Evolutionary conservation across 2,329 filamentous ascomycete genomes (phyloP), one percentile per base, ranked within the genome.

Genomic region (Sporothrix sp.): DNA sequence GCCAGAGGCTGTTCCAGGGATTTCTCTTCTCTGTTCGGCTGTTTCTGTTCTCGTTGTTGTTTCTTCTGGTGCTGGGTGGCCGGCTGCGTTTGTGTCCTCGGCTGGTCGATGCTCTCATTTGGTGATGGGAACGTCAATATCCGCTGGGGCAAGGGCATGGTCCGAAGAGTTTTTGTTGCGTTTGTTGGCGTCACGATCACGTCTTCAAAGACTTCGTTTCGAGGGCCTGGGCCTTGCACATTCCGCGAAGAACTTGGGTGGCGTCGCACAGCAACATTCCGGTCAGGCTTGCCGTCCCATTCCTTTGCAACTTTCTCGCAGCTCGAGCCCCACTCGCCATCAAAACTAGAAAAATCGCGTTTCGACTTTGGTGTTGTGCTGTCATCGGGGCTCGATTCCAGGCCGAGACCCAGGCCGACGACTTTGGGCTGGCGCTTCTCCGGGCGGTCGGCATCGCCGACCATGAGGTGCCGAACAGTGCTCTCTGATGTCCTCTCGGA

Each of bases 271-370:
- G 66, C 72, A 37, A 78, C 75, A 68, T 75, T 72, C 65, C 74
- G 72, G 58, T 71, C 67, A 75, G 63, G 62, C 74, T 28, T 74
- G 54, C 71, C 65, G 57, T 80, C 74, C 73, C 75, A 78, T 65
- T 78, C 74, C 61, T 71, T 66, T 55, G 73, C 73, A 28, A 72
- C 70, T 55, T 50, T 50, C 5, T 77, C 71, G 57, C 62, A 68
- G 27, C 64, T 62, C 28, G 69, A 68, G 46, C 63, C 68, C 77
- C 77, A 83, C 61, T 77, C 74, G 37, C 77, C 78, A 59, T 84
- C 79, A 62, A 79, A 80, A 50, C 69, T 68, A 53, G 68, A 65
- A 57, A 78, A 78, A 44, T 76, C 73, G 53, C 69, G 65, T 56
- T 66, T 69, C n/a, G 65, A 67, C 56, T 59, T 68, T 23, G 70